phyloP scores from a whole-genome alignment of 352 stramenopile genomes.

The Phytophthora agathidicida region DNA sequence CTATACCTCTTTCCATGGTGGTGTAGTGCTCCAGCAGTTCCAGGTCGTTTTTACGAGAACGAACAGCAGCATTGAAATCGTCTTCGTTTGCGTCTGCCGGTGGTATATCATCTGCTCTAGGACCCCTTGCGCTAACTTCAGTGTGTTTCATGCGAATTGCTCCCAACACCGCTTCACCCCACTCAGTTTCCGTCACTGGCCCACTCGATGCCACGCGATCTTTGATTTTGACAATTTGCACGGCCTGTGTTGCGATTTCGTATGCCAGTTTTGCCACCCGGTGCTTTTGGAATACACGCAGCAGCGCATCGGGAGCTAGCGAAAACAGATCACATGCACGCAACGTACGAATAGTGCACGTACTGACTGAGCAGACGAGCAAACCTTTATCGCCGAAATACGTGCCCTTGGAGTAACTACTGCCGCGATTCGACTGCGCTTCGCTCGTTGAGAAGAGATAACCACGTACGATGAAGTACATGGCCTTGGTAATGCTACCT shows the following conservation, averaged over 20 bases:
- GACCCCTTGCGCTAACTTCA: conserved; percentile 7
- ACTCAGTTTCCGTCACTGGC: conserved; percentile 45
- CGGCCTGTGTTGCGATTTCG: conserved; percentile 39
- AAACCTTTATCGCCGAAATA: conserved; percentile 69
- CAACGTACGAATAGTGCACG: conserved; percentile 53
- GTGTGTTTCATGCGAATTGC: conserved; percentile 41
- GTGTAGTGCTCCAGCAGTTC: conserved; percentile 36
- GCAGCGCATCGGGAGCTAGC: conserved; percentile 44
- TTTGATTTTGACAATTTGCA: conserved; percentile 25
- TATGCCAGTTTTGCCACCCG: conserved; percentile 47
- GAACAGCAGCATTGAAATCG: conserved; percentile 2
- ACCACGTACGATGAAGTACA: conserved; percentile 75
- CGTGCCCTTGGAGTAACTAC: conserved; percentile 51
- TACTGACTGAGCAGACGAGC: conserved; percentile 57
- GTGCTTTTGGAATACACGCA: conserved; percentile 50
- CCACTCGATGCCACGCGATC: conserved; percentile 7
- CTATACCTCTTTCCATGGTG: conserved; percentile 32
- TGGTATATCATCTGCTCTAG: neutral
- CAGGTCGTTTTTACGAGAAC: conserved; percentile 26
- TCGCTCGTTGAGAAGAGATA: conserved; percentile 43
- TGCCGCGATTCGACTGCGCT: conserved; percentile 25
- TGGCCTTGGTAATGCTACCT: conserved; percentile 64
- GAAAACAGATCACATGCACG: conserved; percentile 67
- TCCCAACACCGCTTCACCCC: conserved; percentile 40
- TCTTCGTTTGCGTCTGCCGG: neutral